A percentile compares a stretch with the other conserved stretches of the same genome.
phyloP scores from a whole-genome alignment of 805 yeast genomes.

The Priceomyces medius region DNA sequence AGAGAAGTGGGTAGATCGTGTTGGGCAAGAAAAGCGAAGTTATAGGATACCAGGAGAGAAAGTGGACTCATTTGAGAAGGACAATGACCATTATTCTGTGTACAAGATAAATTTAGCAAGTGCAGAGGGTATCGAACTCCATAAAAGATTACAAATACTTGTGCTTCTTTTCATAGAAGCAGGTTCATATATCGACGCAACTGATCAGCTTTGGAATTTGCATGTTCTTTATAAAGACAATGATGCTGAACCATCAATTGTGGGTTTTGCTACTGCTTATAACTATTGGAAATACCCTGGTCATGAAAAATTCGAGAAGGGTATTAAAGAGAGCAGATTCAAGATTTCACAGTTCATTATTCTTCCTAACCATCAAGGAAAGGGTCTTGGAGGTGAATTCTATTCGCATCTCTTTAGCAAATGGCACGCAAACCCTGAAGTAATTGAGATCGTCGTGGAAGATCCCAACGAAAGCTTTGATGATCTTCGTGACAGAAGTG shows the following conservation, averaged over 20 bases:
- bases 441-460: slow-evolving; percentile 81
- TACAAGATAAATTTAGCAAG: slow-evolving; percentile 49
- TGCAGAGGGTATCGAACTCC: slow-evolving; percentile 50
- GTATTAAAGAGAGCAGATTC: slow-evolving; percentile 46
- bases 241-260: slow-evolving; percentile 42
- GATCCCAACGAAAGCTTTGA: slow-evolving; percentile 95
- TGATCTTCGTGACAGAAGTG: slow-evolving; percentile 82
- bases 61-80: slow-evolving; percentile 29
- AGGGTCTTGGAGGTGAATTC: slow-evolving; percentile 66
- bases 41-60: slow-evolving; percentile 44
- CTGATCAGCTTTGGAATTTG: slow-evolving; percentile 79
- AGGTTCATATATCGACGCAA: slow-evolving; percentile 79
- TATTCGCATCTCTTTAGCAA: slow-evolving; percentile 54
- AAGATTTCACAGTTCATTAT: slow-evolving; percentile 86
- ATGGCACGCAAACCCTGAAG: slow-evolving; percentile 54
- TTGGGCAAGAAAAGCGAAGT: slow-evolving; percentile 46
- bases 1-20: slow-evolving; percentile 59
- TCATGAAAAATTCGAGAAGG: slow-evolving; percentile 48
- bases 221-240: slow-evolving; percentile 48
- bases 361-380: slow-evolving; percentile 79
- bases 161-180: slow-evolving; percentile 89
- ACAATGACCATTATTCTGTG: slow-evolving; percentile 47
- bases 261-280: slow-evolving; percentile 83
- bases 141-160: slow-evolving; percentile 71
- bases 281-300: slow-evolving; percentile 77